Percentiles rank a stretch among this genome's conserved stretches.
Conservation (phyloP, 2,329 filamentous ascomycete genomes). For the Dothistroma septosporum region DNA sequence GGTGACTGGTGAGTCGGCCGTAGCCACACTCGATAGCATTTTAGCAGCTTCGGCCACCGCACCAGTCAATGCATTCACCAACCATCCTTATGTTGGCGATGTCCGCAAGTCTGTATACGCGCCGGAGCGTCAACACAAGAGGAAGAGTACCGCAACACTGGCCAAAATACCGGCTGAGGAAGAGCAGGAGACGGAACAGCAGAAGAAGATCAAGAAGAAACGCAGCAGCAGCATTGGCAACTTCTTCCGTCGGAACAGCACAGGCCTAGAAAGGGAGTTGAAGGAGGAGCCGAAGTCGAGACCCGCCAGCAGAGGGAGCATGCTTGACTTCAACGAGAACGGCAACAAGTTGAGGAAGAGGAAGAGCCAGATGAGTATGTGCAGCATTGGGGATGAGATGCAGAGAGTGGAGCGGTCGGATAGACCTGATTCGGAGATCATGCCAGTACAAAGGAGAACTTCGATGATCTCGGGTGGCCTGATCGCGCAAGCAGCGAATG, state of each 20-base stretch:
- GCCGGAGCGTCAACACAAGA: constrained; percentile 21
- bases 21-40: constrained; percentile 84
- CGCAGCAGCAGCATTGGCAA: constrained; percentile 32
- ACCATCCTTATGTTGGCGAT: constrained; percentile 76
- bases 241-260: constrained; percentile 31
- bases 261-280: constrained; percentile 38
- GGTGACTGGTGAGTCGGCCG: constrained; percentile 72
- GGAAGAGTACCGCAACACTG: constrained; percentile 18
- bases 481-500: constrained; percentile 29
- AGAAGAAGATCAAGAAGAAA: constrained; percentile 22
- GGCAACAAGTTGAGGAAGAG: constrained; percentile 36
- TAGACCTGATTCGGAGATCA: constrained; percentile 19
- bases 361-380: constrained; percentile 33
- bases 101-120: constrained; percentile 74
- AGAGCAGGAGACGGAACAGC: constrained; percentile 5
- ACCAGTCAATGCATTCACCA: constrained; percentile 85
- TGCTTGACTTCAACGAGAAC: constrained; percentile 31
- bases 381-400: constrained; percentile 23
- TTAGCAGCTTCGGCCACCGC: constrained; percentile 83
- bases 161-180: background rate
- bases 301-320: constrained; percentile 25
- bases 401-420: constrained; percentile 13
- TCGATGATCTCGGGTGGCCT: constrained; percentile 20
- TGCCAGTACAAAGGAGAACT: constrained; percentile 1
- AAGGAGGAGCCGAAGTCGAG: constrained; percentile 17